These are phyloP conservation scores for Zygoascus meyerae DNA, from an alignment of 1,139 yeast genomes.

Conservation along the genomic window DNA sequence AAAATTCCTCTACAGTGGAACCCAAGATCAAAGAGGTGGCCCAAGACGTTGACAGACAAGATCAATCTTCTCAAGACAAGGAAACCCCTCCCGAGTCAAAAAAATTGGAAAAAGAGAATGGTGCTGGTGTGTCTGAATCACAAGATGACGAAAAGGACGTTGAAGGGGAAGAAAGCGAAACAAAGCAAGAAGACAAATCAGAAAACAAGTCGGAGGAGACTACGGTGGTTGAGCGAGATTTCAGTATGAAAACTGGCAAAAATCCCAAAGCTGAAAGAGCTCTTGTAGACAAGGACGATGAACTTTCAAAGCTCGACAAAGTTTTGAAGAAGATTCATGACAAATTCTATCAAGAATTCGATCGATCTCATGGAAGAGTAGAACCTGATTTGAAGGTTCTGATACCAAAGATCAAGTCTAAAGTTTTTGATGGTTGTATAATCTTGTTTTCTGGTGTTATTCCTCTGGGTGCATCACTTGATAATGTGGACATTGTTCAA, in stretches of 20 bases:
- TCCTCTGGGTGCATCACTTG: constrained; percentile 68
- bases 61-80: too few species aligned
- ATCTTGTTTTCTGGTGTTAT: constrained; percentile 82
- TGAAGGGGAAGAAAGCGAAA: constrained; percentile 18
- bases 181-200: constrained; percentile 49
- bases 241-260: too few species aligned
- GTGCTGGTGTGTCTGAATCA: neutral
- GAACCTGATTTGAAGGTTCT: constrained; percentile 39
- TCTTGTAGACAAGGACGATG: constrained; percentile 75
- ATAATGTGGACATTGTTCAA: constrained; percentile 68
- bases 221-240: constrained; percentile 50
- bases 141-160: neutral
- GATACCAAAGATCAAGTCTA: constrained; percentile 64
- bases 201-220: too few species aligned
- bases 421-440: constrained; percentile 62
- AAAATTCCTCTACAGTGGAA: neutral
- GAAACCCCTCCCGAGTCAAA: neutral
- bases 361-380: constrained; percentile 17
- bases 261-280: constrained; percentile 35
- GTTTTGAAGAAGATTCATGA: constrained; percentile 61
- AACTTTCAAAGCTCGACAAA: constrained; percentile 56
- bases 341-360: constrained; percentile 53
- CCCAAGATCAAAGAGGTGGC: neutral
- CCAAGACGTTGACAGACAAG: constrained; percentile 10
- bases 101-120: neutral